Evolutionary conservation across 305 asterid species (phyloP).

Genomic region (Petunia hybrid): DNA sequence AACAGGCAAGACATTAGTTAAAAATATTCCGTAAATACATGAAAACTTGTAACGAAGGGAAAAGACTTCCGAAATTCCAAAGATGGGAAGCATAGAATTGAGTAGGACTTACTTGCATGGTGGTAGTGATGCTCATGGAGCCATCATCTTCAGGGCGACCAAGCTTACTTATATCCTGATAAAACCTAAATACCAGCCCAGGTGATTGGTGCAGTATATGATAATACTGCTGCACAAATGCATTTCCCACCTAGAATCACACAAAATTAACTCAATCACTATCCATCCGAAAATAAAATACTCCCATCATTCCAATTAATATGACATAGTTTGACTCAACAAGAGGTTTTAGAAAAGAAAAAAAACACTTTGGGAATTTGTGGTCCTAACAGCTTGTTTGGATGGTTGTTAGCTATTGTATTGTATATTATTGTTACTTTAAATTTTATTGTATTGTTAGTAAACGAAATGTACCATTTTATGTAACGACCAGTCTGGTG

Average conservation of each 20-base stretch:
- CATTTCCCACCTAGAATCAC: slow-evolving; percentile 65
- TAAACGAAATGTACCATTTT: too few relatives aligned
- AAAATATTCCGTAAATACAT: neutral
- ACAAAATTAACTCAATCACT: slow-evolving; percentile 10
- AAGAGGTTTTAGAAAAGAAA: too few relatives aligned
- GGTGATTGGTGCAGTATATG: slow-evolving; percentile 70
- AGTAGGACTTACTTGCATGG: slow-evolving; percentile 61
- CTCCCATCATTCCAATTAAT: too few relatives aligned
- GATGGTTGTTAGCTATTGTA: too few relatives aligned
- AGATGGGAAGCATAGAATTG: neutral
- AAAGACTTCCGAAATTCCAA: neutral
- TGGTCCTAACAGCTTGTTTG: too few relatives aligned
- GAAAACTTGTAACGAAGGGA: neutral
- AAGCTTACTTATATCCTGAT: slow-evolving; percentile 71
- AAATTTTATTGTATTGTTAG: too few relatives aligned
- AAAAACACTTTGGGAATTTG: too few relatives aligned
- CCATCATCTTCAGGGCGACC: slow-evolving; percentile 81
- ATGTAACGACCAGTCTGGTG: too few relatives aligned
- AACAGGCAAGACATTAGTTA: neutral
- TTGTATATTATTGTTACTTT: too few relatives aligned
- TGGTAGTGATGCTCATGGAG: slow-evolving; percentile 69
- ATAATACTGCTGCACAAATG: slow-evolving; percentile 80
- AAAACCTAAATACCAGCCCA: slow-evolving; percentile 62
- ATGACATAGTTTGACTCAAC: too few relatives aligned
- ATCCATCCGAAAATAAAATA: neutral